Evolutionary conservation across 306 rosid species (phyloP), one percentile per base, ranked within the genome.

Genomic region (Casuarina glauca): DNA sequence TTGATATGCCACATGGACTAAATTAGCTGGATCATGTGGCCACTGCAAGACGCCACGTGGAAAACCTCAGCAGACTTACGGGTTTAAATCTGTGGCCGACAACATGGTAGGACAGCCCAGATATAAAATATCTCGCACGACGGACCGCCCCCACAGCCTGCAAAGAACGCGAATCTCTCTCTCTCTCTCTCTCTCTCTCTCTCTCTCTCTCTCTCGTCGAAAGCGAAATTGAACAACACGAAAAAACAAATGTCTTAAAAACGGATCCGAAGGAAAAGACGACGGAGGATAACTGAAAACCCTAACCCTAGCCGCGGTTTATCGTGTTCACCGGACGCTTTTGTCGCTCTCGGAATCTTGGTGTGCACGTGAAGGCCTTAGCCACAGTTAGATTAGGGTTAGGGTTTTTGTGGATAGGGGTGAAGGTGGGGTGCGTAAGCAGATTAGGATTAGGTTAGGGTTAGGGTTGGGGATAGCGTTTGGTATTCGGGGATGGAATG

Each of bases 241-340:
- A 79, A 60, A 51, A 80, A 85, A 77, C 80, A 54, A 38, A n/a
- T 61, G 80, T 84, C 86, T 78, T 69, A 80, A 89, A 85, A 88
- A 69, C 84, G 89, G 94, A 95, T 93, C 93, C 82, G 67, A 81
- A 82, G 43, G 45, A 79, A 78, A 74, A 88, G 83, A 86, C 81
- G 87, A 84, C 84, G 82, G 87, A 82, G 86, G 83, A 81, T 78
- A 84, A 88, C 93, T 90, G 91, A 87, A 79, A 80, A 77, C 90
- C 90, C 82, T 84, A 86, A 88, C 94, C 88, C 90, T 88, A 89
- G 88, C 89, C 87, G 84, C 86, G 85, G 78, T 93, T 92, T 86
- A 88, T 87, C 93, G 77, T 76, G 64, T 74, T 69, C 41, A 70
- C 78, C 50, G 74, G 15, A 20, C 64, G 0, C 74, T 63, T 61